Percentiles rank a stretch among this genome's conserved stretches.
phyloP scores from a whole-genome alignment of 2,329 filamentous ascomycete genomes.

The Exophiala aquamarina region DNA sequence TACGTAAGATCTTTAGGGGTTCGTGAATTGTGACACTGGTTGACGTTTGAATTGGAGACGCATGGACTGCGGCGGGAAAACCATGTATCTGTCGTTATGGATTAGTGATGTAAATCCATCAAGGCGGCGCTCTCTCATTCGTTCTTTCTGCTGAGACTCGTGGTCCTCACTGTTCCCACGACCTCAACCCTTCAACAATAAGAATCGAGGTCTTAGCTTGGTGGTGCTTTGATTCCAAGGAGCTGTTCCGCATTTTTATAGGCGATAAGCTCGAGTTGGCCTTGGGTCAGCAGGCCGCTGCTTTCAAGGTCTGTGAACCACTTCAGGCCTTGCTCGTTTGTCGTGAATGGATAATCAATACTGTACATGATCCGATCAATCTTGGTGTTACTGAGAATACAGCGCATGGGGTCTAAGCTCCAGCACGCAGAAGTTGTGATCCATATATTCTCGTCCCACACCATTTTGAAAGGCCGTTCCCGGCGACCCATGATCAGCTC shows the following conservation, averaged over 20 bases:
- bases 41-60: no score
- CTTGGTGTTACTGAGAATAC: constrained; percentile 31
- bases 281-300: constrained; percentile 49
- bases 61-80: no score
- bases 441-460: constrained; percentile 58
- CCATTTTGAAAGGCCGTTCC: constrained; percentile 40
- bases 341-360: constrained; percentile 58
- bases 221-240: neutral
- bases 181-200: no score
- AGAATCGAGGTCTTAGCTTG: neutral
- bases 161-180: neutral
- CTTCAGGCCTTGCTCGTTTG: constrained; percentile 47
- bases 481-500: constrained; percentile 24
- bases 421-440: constrained; percentile 57
- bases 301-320: constrained; percentile 50
- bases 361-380: constrained; percentile 56
- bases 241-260: constrained; percentile 53
- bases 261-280: constrained; percentile 50
- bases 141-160: neutral
- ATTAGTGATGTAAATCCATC: no score
- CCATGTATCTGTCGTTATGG: no score
- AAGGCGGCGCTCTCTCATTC: no score
- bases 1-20: neutral
- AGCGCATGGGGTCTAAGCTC: constrained; percentile 47
- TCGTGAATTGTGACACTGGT: no score